Evolutionary conservation across 768 basidiomycete species (phyloP).

Genomic region (Russula sp.): DNA sequence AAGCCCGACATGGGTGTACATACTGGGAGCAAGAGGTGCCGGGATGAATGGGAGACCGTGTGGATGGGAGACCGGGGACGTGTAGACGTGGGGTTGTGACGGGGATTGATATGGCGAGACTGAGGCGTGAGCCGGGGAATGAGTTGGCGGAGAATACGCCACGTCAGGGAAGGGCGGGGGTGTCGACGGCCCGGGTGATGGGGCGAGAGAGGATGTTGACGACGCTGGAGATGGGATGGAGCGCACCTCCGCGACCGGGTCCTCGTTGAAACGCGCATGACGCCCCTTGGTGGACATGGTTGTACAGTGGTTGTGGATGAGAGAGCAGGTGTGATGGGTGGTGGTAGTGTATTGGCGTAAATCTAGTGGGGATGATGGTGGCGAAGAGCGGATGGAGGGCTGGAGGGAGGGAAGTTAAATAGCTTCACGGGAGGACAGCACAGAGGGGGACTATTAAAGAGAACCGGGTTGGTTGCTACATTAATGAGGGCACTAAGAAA

Average conservation of each 20-base stretch:
- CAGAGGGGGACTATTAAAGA: neutral
- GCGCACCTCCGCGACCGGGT: constrained; percentile 17
- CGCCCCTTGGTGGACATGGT: constrained; percentile 1
- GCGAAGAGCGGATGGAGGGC: neutral
- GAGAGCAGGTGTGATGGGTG: neutral
- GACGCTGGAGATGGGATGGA: constrained; percentile 12
- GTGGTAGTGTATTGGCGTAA: neutral
- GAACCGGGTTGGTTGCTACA: constrained; percentile 4
- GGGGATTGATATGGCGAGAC: constrained; percentile 2
- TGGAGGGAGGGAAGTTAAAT: constrained; percentile 5
- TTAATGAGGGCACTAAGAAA: neutral
- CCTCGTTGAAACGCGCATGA: constrained; percentile 14
- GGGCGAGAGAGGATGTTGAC: constrained; percentile 1
- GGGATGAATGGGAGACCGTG: neutral
- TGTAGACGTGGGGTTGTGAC: neutral
- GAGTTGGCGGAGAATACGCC: constrained; percentile 1
- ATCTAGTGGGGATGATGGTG: neutral
- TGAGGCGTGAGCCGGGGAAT: neutral
- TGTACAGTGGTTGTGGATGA: neutral
- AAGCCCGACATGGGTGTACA: neutral
- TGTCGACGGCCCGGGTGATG: constrained; percentile 14
- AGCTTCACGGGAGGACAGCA: neutral
- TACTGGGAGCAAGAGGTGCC: neutral
- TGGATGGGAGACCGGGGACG: constrained; percentile 1
- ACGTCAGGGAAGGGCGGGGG: constrained; percentile 10